Evolutionary conservation across 768 basidiomycete genomes (phyloP).

Genomic region (Tulasnella sp.): DNA sequence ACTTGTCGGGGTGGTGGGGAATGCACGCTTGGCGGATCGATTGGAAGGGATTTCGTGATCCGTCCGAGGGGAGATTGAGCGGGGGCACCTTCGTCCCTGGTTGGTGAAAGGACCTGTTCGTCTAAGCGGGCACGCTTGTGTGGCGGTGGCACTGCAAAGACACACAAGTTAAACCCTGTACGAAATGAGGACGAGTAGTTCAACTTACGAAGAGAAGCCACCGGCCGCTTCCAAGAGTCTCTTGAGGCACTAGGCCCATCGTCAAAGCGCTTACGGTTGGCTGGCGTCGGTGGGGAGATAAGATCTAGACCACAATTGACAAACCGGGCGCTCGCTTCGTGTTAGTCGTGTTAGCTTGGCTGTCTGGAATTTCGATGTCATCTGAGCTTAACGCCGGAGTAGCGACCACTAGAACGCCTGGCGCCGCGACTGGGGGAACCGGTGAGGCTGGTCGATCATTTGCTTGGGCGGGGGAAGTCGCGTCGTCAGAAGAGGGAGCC

Average conservation of each 20-base stretch:
- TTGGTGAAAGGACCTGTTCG: neutral
- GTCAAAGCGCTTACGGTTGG: neutral
- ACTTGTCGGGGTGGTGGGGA: neutral
- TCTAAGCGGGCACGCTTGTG: neutral
- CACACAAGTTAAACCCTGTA: too few species aligned
- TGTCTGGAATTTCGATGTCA: constrained; percentile 8
- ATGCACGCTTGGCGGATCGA: neutral
- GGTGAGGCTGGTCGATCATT: neutral
- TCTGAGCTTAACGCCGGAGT: neutral
- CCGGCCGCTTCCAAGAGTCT: neutral
- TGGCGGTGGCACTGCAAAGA: neutral
- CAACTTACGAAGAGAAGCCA: neutral
- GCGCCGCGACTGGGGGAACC: neutral
- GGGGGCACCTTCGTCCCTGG: neutral
- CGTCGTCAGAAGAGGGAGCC: neutral
- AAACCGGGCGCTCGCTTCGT: constrained; percentile 7
- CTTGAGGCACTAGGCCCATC: neutral
- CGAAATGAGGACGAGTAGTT: neutral
- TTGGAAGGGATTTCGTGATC: neutral
- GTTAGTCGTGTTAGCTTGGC: neutral
- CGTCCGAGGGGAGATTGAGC: neutral
- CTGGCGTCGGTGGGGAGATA: constrained; percentile 5
- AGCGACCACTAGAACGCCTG: neutral
- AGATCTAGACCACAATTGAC: constrained; percentile 4
- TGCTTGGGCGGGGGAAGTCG: too few species aligned